Conservation (phyloP, 73 alveolate genomes). For the Stentor coeruleus region DNA sequence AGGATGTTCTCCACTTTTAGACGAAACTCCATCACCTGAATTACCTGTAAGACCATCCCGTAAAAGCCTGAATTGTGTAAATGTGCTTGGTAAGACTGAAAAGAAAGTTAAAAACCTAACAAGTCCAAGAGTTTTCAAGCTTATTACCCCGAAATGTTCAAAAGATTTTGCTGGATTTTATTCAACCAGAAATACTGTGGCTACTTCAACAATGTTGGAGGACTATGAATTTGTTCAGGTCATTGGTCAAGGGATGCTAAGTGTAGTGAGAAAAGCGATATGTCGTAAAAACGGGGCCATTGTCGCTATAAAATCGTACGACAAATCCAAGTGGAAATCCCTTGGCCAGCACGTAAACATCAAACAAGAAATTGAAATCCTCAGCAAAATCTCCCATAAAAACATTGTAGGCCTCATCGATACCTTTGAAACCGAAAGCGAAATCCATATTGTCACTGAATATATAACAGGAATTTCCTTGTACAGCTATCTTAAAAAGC, state of each 20-base stretch:
- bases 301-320: conserved; percentile 51
- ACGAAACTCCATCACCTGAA: too few relatives aligned
- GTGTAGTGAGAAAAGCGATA: conserved; percentile 36
- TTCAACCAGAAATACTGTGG: background rate
- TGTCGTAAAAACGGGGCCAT: conserved; percentile 27
- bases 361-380: conserved; percentile 42
- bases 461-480: conserved; percentile 50
- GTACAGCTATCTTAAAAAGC: conserved; percentile 40
- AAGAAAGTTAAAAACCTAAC: too few relatives aligned
- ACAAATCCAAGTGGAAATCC: conserved; percentile 32
- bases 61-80: too few relatives aligned
- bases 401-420: conserved; percentile 34
- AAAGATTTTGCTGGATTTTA: background rate
- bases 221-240: background rate
- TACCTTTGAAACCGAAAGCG: conserved; percentile 35
- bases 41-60: too few relatives aligned
- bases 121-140: too few relatives aligned
- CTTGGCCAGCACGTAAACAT: conserved; percentile 27
- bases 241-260: conserved; percentile 44
- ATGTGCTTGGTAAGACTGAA: too few relatives aligned
- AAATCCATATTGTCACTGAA: conserved; percentile 60
- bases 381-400: conserved; percentile 32
- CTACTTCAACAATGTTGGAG: background rate
- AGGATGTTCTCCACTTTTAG: too few relatives aligned
- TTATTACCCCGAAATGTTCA: too few relatives aligned